Conservation (phyloP, 108 stramenopile genomes). For the Cylindrotheca closterium region DNA sequence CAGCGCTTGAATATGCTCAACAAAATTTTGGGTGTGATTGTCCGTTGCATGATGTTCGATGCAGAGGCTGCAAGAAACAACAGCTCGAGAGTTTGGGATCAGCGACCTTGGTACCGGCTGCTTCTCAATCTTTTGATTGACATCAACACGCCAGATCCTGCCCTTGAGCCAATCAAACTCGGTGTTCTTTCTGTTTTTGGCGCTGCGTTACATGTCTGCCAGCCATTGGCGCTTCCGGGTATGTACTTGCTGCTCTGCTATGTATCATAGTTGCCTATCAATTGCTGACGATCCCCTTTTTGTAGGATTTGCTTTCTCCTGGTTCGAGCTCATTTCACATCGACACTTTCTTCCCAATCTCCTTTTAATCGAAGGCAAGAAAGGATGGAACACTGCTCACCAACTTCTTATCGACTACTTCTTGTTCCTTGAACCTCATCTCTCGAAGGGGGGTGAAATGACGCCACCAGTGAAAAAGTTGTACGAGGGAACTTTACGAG, state of each 20-base stretch:
- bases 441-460: slow-evolving; percentile 74
- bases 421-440: slow-evolving; percentile 91
- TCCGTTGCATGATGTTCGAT: slow-evolving; percentile 81
- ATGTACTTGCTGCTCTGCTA: slow-evolving; percentile 3
- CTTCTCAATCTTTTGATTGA: slow-evolving; percentile 92
- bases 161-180: slow-evolving; percentile 65
- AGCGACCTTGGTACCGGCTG: slow-evolving; percentile 97
- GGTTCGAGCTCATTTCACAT: slow-evolving; percentile 98
- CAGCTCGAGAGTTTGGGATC: slow-evolving; percentile 77
- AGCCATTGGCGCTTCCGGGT: slow-evolving; percentile 92
- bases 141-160: slow-evolving; percentile 84
- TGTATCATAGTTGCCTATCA: background rate
- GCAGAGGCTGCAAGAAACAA: slow-evolving; percentile 53
- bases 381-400: slow-evolving; percentile 94
- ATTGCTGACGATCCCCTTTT: slow-evolving; percentile 5
- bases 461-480: slow-evolving; percentile 87
- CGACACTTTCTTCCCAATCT: slow-evolving; percentile 95
- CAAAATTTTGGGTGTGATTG: slow-evolving; percentile 85
- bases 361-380: slow-evolving; percentile 81
- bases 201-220: slow-evolving; percentile 90
- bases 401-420: slow-evolving; percentile 95
- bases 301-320: slow-evolving; percentile 92
- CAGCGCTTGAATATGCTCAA: slow-evolving; percentile 86
- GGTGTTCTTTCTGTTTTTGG: slow-evolving; percentile 90
- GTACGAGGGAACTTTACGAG: slow-evolving; percentile 96